Evolutionary conservation across 345 rosid genomes (phyloP).

Genomic region (Eucalyptus curtisii): DNA sequence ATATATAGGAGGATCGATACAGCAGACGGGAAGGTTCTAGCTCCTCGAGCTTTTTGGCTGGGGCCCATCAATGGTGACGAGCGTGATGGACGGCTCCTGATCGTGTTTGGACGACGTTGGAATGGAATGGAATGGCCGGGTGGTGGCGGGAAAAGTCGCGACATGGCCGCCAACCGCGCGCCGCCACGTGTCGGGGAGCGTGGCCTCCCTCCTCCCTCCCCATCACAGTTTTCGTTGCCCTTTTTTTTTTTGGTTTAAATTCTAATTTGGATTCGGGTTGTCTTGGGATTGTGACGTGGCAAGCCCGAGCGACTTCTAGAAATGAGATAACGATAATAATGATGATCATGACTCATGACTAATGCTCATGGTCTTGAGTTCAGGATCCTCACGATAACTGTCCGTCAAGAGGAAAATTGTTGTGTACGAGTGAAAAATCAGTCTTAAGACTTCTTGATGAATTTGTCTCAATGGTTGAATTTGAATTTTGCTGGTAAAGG

Average conservation of each 20-base stretch:
- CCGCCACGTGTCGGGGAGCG: not conserved
- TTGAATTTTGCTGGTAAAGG: not conserved
- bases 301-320: not conserved
- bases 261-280: not conserved
- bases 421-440: not conserved
- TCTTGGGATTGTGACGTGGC: not conserved
- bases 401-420: not conserved
- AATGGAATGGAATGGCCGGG: not conserved
- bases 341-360: not conserved
- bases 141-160: not conserved
- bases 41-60: not conserved
- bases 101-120: not conserved
- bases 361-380: not conserved
- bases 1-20: not conserved
- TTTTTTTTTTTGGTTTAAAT: not conserved
- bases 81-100: not conserved
- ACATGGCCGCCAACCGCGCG: not conserved
- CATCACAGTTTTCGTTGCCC: not conserved
- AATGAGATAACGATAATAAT: not conserved
- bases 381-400: not conserved
- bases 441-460: not conserved
- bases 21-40: not conserved
- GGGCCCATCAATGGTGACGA: not conserved
- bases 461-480: fast-evolving
- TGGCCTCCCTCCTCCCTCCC: not conserved